These are phyloP conservation scores for Wickerhamiella qilinensis DNA, from an alignment of 805 yeast species.

Conservation along the genomic window DNA sequence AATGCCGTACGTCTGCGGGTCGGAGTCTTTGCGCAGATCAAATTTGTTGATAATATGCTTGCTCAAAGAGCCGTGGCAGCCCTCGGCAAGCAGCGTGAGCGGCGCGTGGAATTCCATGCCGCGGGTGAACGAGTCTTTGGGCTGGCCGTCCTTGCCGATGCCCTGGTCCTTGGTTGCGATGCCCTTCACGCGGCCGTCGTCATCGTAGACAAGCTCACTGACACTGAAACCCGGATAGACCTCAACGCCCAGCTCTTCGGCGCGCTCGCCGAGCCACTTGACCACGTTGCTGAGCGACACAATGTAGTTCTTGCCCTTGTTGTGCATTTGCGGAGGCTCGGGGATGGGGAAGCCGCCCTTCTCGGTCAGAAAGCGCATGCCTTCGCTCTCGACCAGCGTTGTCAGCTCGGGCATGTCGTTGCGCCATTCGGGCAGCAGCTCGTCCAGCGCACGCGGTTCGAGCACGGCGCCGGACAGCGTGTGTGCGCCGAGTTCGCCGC, in stretches of 20 bases:
- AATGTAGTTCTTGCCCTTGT: constrained; percentile 60
- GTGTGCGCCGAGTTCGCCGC: constrained; percentile 85
- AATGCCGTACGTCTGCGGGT: constrained; percentile 80
- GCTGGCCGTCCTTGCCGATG: constrained; percentile 52
- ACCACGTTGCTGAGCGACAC: constrained; percentile 72
- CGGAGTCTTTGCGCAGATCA: constrained; percentile 46
- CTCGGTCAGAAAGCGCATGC: constrained; percentile 51
- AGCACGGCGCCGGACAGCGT: constrained; percentile 86
- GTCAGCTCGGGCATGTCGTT: constrained; percentile 37
- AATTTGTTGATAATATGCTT: constrained; percentile 59
- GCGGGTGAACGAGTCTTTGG: constrained; percentile 74
- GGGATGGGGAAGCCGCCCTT: constrained; percentile 58
- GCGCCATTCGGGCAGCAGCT: constrained; percentile 54
- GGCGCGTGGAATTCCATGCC: constrained; percentile 96
- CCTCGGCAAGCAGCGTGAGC: constrained; percentile 82
- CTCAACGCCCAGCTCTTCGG: constrained; percentile 89
- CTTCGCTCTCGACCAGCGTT: constrained; percentile 61
- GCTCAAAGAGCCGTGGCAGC: constrained; percentile 92
- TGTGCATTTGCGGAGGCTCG: constrained; percentile 83
- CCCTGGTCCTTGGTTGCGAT: constrained; percentile 95
- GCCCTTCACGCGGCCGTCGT: constrained; percentile 50
- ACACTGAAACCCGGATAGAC: constrained; percentile 83
- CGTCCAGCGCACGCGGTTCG: constrained; percentile 78
- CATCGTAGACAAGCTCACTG: constrained; percentile 53
- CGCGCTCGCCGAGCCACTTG: constrained; percentile 67